Evolutionary conservation across 176 grass and related monocot species (phyloP).

Genomic region (Stipa capillata): DNA sequence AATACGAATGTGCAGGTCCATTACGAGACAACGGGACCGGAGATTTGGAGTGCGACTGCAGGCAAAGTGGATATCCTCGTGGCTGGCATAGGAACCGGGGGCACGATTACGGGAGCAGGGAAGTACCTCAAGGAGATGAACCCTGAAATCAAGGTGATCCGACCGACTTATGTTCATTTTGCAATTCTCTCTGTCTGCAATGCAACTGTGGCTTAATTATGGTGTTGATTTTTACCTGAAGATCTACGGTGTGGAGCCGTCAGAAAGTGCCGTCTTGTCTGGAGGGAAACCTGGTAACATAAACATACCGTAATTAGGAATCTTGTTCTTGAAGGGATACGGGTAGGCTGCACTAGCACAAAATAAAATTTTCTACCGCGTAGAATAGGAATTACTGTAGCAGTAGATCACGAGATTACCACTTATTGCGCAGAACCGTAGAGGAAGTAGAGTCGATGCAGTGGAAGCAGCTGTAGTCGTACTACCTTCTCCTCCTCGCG

Average conservation of each 20-base stretch:
- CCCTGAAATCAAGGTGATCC: constrained; percentile 38
- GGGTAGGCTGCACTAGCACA: too few relatives aligned
- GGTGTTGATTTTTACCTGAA: not conserved
- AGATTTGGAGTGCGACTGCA: constrained; percentile 54
- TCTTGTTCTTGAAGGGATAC: too few relatives aligned
- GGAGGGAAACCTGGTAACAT: constrained; percentile 59
- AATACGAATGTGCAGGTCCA: constrained; percentile 21
- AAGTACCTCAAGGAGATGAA: constrained; percentile 65
- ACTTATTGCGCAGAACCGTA: too few relatives aligned
- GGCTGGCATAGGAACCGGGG: constrained; percentile 74
- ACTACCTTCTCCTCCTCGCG: too few relatives aligned
- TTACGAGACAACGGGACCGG: constrained; percentile 76
- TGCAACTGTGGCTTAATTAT: not conserved
- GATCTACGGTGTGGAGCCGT: constrained; percentile 61
- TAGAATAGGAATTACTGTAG: too few relatives aligned
- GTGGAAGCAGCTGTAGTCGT: too few relatives aligned
- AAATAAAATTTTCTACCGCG: too few relatives aligned
- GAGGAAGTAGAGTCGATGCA: too few relatives aligned
- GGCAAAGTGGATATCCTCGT: constrained; percentile 51
- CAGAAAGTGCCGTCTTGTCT: constrained; percentile 55
- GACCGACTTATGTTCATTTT: not conserved
- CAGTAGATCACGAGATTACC: too few relatives aligned
- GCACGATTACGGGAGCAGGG: constrained; percentile 55
- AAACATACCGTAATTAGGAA: not conserved
- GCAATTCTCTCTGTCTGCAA: not conserved